phyloP scores from a whole-genome alignment of 495 filamentous ascomycete species.

The Hypoxylon subgilvum region DNA sequence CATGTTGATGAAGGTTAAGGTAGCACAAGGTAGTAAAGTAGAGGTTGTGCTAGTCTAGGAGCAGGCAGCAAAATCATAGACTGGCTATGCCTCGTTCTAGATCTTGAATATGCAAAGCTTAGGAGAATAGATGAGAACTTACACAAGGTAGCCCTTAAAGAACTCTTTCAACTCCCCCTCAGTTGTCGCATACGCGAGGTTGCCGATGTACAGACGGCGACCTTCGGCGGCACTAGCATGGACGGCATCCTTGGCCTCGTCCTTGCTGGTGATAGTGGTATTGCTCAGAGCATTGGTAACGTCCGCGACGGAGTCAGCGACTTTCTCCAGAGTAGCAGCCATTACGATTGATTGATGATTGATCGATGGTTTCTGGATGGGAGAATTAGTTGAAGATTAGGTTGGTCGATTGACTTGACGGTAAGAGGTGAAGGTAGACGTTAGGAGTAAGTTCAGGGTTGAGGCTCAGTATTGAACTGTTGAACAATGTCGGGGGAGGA shows the following conservation, averaged over 20 bases:
- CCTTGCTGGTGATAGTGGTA: conserved; percentile 67
- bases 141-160: conserved; percentile 98
- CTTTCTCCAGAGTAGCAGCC: conserved; percentile 68
- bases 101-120: no score
- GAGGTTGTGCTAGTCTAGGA: conserved; percentile 2
- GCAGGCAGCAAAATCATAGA: conserved; percentile 9
- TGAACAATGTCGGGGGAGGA: conserved; percentile 62
- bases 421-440: conserved; percentile 38
- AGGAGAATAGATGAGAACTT: conserved; percentile 61
- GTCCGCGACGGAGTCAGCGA: conserved; percentile 72
- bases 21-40: conserved; percentile 21
- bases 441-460: conserved; percentile 54
- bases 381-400: conserved; percentile 46
- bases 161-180: conserved; percentile 99
- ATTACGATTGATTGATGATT: conserved; percentile 61
- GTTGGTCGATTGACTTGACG: conserved; percentile 46
- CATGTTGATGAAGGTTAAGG: not conserved
- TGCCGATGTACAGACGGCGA: conserved; percentile 98
- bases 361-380: conserved; percentile 43
- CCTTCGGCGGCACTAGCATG: conserved; percentile 97
- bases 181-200: conserved; percentile 99
- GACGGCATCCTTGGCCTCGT: conserved; percentile 75
- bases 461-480: conserved; percentile 57
- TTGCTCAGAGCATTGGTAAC: conserved; percentile 84
- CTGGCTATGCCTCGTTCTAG: no score